Percentiles rank a stretch among this genome's conserved stretches.
Conservation (phyloP, 305 asterid species). For the Fraxinus nigra region DNA sequence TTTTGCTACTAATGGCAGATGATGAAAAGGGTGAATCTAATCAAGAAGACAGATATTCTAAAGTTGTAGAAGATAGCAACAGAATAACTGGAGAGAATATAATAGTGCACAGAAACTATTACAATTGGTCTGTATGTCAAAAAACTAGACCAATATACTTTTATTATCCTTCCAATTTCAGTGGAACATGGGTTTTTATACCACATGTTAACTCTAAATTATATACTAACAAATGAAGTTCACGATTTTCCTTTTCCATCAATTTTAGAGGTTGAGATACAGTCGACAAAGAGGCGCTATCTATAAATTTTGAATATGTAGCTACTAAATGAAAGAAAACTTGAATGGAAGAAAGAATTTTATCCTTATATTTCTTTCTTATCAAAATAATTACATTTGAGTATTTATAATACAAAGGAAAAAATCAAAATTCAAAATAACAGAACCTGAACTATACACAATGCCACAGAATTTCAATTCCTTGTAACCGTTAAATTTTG, state of each 20-base stretch:
- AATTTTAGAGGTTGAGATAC: not conserved
- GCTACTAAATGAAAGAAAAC: no score
- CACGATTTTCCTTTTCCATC: not conserved
- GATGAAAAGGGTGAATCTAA: slow-evolving; percentile 25
- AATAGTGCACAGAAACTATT: not conserved
- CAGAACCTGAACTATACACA: no score
- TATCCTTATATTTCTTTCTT: no score
- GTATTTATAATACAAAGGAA: no score
- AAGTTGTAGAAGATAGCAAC: not conserved
- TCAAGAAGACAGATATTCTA: not conserved
- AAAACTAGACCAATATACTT: not conserved
- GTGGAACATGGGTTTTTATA: not conserved
- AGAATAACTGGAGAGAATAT: not conserved
- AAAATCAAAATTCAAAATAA: no score
- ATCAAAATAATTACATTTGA: no score
- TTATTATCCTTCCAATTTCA: not conserved
- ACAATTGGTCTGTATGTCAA: not conserved
- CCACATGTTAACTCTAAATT: not conserved
- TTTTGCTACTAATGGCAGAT: slow-evolving; percentile 39
- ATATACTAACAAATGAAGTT: not conserved
- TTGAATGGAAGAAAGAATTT: no score
- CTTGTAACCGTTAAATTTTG: no score
- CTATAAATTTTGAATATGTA: no score
- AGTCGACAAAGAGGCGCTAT: not conserved
- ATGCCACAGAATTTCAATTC: no score